Evolutionary conservation across 805 yeast genomes (phyloP), one percentile per base, ranked within the genome.

Genomic region (Saccharomycopsis fermentans): DNA sequence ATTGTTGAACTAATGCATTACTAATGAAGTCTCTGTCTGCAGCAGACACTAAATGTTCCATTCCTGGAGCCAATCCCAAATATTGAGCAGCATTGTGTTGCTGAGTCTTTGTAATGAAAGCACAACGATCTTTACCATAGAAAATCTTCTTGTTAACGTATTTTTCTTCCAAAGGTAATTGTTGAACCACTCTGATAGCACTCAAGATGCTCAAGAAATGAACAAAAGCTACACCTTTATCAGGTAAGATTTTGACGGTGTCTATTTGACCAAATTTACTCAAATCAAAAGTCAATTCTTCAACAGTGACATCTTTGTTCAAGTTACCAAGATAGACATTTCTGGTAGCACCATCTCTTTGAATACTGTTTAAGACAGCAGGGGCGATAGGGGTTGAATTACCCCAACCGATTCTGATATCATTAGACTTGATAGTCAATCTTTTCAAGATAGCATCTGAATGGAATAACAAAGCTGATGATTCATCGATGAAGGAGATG

Each of bases 1-100:
- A 84, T 73, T 94, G 97, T 71, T 90, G 96, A 40, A 92, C 87
- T 58, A 91, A 77, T 6, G 92, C 88, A 48, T 83, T 80, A 0
- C 91, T 84, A 51, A 80, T 75, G 60, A 79, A 70, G 55, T 77
- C 81, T 40, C 81, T 68, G 64, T 80, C 83, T 8, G 87, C 86
- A 58, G 83, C 83, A 59, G 89, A 85, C 29, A 86, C 82, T 58
- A 87, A 74, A 67, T 86, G 88, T 67, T 87, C 96, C 79, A 85
- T 81, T 32, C 95, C 94, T 19, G 96, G 96, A 51, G 94, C 89
- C 61, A 90, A 77, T 1, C 97, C 97, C 58, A 92, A 74, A 69
- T 90, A 92, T 70, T 91, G 96, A 2, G 97, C 96, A 19, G 97
- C 98, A 69, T 92, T 90, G 69, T 91, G 97, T 72, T 90, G 96